A percentile compares a stretch with the other conserved stretches of the same genome.
These are phyloP conservation scores for Lactarius tabidus DNA, from an alignment of 768 basidiomycete genomes.

Conservation along the genomic window DNA sequence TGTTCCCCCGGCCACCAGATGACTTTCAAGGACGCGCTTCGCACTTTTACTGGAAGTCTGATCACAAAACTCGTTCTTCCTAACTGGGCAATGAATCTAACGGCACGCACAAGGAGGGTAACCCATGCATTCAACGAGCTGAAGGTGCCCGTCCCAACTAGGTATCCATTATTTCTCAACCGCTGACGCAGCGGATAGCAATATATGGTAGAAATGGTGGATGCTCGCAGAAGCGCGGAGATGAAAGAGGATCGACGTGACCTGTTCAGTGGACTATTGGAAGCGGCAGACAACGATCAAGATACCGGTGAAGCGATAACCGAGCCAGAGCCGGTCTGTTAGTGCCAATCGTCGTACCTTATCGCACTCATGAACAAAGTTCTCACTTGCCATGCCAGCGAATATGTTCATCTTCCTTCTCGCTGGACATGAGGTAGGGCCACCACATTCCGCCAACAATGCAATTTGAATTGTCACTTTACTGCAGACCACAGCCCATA, in stretches of 20 bases:
- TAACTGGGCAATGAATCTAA: slow-evolving; percentile 38
- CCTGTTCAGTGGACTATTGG: slow-evolving; percentile 30
- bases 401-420: slow-evolving; percentile 35
- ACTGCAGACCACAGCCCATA: slow-evolving; percentile 37
- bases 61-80: slow-evolving; percentile 38
- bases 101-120: slow-evolving; percentile 33
- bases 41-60: slow-evolving; percentile 39
- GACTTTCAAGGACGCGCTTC: slow-evolving; percentile 49
- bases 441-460: background rate
- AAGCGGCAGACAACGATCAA: slow-evolving; percentile 22
- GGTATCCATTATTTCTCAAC: background rate
- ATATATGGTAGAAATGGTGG: slow-evolving; percentile 32
- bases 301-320: slow-evolving; percentile 20
- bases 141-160: slow-evolving; percentile 31
- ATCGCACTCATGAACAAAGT: background rate
- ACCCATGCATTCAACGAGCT: slow-evolving; percentile 43
- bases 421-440: slow-evolving; percentile 34
- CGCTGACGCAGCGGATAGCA: slow-evolving; percentile 8
- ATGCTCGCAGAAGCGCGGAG: slow-evolving; percentile 18
- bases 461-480: background rate
- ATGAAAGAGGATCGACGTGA: slow-evolving; percentile 27
- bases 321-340: slow-evolving; percentile 28
- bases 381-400: slow-evolving; percentile 1
- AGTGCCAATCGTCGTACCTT: background rate
- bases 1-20: slow-evolving; percentile 43